Base-by-base conservation (phyloP, 805 yeast species). In the Starmerella bombi region DNA sequence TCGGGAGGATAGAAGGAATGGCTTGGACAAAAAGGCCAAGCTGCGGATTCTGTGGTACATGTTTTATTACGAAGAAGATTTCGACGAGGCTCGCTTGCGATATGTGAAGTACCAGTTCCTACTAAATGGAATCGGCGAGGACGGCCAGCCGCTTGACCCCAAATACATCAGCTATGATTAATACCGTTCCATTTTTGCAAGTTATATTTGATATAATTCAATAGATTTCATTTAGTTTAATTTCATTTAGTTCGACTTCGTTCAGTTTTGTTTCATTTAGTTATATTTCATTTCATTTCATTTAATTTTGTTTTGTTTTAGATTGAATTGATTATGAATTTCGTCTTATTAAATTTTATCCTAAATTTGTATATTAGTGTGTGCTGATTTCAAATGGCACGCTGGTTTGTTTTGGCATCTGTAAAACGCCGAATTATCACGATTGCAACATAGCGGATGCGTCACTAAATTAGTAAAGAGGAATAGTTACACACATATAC, bases 141-240 rank as follows among this genome's bases (percentile, higher is more conserved):
- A 77, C 55, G 88, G 88, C 0, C 58, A 70, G 37, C 86, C 86
- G 0, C 48, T 65, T 30, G 86, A 79, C 47, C 82, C 85, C 1
- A 72, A 69, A 48, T 69, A 78, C 1, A 72, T 77, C 2, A 49
- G 54, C 29, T 59, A 25, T 29, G 41, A 36, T 7, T 35, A 19
- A 12, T 27, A 3, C 10, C 14, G 27, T 3, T 15, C 6, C 36
- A 18, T n/a, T n/a, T n/a, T n/a, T n/a, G 2, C 4, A 20, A 10
- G 19, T 4, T 7, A 19, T 18, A 3, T 4, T 17, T 14, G 7
- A n/a, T 31, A 18, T 31, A 6, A 10, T 30, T 20, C 16, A n/a
- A 10, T 3, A 12, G 19, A 27, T 33, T 20, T 32, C 27, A 20
- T 17, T 16, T 9, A 17, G 16, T 27, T 18, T 25, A 25, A 16